These are phyloP conservation scores for Pseudozyma hubeiensis DNA, from an alignment of 1,284 basidiomycete genomes.

Conservation along the genomic window DNA sequence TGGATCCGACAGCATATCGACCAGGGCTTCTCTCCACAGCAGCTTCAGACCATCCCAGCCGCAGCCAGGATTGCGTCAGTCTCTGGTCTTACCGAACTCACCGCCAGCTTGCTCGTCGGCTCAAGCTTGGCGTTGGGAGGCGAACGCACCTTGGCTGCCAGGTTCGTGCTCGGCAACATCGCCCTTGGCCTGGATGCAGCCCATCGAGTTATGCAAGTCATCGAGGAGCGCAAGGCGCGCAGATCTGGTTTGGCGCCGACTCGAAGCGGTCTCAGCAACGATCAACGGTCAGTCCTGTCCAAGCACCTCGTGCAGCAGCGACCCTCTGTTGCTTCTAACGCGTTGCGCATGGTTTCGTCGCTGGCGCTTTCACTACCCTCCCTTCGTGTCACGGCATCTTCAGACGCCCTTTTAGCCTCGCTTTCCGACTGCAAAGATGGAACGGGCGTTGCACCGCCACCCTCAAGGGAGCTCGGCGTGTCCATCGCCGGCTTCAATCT, in stretches of 20 bases:
- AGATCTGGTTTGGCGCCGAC: constrained; percentile 29
- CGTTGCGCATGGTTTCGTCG: constrained; percentile 28
- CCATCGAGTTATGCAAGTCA: constrained; percentile 28
- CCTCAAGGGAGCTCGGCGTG: constrained; percentile 23
- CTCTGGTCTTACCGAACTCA: constrained; percentile 38
- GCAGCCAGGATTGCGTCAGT: constrained; percentile 42
- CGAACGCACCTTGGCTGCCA: constrained; percentile 41
- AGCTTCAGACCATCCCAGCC: constrained; percentile 27
- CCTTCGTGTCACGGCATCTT: constrained; percentile 28
- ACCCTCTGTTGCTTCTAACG: constrained; percentile 19
- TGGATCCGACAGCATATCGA: constrained; percentile 38
- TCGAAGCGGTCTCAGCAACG: background rate
- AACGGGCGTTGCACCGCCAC: background rate
- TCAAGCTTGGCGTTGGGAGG: constrained; percentile 39
- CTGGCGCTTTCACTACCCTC: constrained; percentile 36
- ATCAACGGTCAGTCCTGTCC: constrained; percentile 30
- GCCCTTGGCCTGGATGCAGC: constrained; percentile 51
- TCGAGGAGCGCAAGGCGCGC: constrained; percentile 45
- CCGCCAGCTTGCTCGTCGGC: constrained; percentile 46
- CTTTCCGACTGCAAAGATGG: constrained; percentile 3
- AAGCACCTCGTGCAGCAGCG: constrained; percentile 42
- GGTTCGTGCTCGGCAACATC: constrained; percentile 38
- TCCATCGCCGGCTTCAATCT: constrained; percentile 45
- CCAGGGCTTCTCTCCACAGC: constrained; percentile 11
- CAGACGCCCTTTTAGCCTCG: constrained; percentile 28